Evolutionary conservation across 345 rosid species (phyloP).

Genomic region (Eucalyptus caleyi): DNA sequence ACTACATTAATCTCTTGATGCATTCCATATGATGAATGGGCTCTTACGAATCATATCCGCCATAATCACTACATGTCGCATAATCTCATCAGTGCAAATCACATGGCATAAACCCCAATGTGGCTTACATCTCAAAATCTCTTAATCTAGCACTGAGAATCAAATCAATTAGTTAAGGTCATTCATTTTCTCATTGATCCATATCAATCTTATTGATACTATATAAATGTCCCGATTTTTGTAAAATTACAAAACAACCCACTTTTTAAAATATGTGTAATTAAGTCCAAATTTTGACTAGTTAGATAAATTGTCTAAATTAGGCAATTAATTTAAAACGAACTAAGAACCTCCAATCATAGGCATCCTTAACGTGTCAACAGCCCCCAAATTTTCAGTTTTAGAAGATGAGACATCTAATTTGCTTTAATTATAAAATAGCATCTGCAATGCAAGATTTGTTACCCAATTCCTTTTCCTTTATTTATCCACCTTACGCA

Average conservation of each 20-base stretch:
- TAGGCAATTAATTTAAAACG: neutral
- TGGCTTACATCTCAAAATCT: neutral
- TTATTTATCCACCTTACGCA: neutral
- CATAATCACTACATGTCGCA: neutral
- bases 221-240: neutral
- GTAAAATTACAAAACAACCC: neutral
- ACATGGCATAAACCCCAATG: neutral
- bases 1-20: neutral
- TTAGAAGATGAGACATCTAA: neutral
- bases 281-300: neutral
- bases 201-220: neutral
- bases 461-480: neutral
- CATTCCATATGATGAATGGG: neutral
- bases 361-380: neutral
- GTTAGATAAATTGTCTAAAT: neutral
- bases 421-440: neutral
- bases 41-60: neutral
- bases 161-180: neutral
- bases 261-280: neutral
- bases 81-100: neutral
- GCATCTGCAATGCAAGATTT: neutral
- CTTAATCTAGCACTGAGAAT: neutral
- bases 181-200: neutral
- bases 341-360: neutral
- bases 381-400: neutral